These are phyloP conservation scores for Fusarium stilboides DNA, from an alignment of 2,329 filamentous ascomycete species.

Conservation along the genomic window DNA sequence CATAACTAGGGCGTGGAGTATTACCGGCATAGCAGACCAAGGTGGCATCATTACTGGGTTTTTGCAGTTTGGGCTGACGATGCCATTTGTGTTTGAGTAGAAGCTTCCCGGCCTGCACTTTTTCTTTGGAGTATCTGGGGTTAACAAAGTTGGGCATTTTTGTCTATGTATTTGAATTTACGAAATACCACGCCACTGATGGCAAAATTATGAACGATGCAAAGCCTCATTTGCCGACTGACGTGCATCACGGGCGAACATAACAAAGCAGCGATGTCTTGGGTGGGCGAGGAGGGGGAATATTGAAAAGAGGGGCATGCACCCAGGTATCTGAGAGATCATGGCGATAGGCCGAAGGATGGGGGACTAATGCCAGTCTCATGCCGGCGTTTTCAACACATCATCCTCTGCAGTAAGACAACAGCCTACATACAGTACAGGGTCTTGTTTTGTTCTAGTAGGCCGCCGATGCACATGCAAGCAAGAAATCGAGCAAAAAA, in stretches of 20 bases:
- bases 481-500: constrained; percentile 34
- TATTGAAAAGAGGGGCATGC: constrained; percentile 36
- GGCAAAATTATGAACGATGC: constrained; percentile 40
- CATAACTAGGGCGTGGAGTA: constrained; percentile 49
- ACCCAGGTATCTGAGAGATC: constrained; percentile 20
- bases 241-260: constrained; percentile 1
- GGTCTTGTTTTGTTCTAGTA: constrained; percentile 19
- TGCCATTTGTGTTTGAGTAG: constrained; percentile 43
- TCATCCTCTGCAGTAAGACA: constrained; percentile 44
- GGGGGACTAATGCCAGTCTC: constrained; percentile 37
- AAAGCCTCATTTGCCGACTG: constrained; percentile 8
- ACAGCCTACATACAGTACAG: constrained; percentile 16
- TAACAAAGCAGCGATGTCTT: background rate
- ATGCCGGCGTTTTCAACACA: constrained; percentile 35
- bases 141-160: constrained; percentile 41
- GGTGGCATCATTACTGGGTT: constrained; percentile 45
- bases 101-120: constrained; percentile 37
- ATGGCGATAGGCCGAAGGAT: constrained; percentile 38
- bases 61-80: constrained; percentile 47
- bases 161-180: constrained; percentile 41
- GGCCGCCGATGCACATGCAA: constrained; percentile 33
- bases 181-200: constrained; percentile 48
- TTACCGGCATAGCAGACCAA: constrained; percentile 44
- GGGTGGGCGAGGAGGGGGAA: constrained; percentile 14
- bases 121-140: constrained; percentile 50